A percentile compares a stretch with the other conserved stretches of the same genome.
These are phyloP conservation scores for Umbelopsis ramanniana DNA, from an alignment of 192 early-diverging fungal genomes.

Conservation along the genomic window DNA sequence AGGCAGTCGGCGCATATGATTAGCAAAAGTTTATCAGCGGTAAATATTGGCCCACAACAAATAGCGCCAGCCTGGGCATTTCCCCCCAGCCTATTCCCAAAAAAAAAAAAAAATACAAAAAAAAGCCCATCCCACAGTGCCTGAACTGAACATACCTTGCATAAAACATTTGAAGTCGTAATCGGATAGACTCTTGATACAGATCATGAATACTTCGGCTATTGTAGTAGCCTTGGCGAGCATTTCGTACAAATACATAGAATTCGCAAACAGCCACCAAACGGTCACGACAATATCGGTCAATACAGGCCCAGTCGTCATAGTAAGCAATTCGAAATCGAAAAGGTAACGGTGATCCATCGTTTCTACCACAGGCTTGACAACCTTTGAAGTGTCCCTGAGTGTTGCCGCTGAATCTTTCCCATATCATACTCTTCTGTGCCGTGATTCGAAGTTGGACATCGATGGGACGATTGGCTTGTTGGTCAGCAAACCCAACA, in stretches of 20 bases:
- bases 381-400: constrained; percentile 46
- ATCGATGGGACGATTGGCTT: constrained; percentile 41
- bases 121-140: background rate
- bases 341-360: constrained; percentile 51
- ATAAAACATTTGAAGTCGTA: constrained; percentile 96
- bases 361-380: constrained; percentile 56
- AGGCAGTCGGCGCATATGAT: background rate
- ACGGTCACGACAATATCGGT: constrained; percentile 89
- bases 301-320: constrained; percentile 80
- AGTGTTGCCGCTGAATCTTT: constrained; percentile 47
- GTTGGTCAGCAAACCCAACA: constrained; percentile 53
- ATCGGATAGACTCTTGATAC: constrained; percentile 83
- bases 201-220: constrained; percentile 76
- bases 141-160: constrained; percentile 33
- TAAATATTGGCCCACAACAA: background rate
- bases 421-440: constrained; percentile 57
- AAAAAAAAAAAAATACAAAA: too few species aligned
- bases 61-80: background rate
- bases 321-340: constrained; percentile 72
- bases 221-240: constrained; percentile 85
- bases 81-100: too few species aligned
- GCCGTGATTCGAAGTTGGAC: constrained; percentile 56
- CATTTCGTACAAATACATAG: constrained; percentile 90
- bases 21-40: constrained; percentile 14
- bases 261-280: constrained; percentile 93